Conservation (phyloP, 2,329 filamentous ascomycete species). For the Beauveria bassiana region DNA sequence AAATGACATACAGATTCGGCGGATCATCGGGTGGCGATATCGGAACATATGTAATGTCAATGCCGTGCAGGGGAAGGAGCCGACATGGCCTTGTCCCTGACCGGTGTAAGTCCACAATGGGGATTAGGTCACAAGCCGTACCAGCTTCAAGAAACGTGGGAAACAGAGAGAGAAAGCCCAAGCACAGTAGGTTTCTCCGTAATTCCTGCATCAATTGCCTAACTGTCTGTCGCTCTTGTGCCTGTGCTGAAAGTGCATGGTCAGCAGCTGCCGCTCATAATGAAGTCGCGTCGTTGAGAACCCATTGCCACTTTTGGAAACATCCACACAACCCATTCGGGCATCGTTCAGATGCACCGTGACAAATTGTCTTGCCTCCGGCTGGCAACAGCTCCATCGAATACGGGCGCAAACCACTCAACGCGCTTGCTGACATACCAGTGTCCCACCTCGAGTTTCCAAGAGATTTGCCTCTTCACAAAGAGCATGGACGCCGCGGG, state of each 20-base stretch:
- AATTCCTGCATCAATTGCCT: not conserved
- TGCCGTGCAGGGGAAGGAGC: not conserved
- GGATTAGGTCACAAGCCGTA: not conserved
- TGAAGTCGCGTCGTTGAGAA: not conserved
- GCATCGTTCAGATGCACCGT: too few relatives aligned
- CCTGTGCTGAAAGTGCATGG: not conserved
- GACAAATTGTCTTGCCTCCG: not conserved
- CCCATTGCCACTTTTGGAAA: not conserved
- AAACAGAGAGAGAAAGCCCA: not conserved
- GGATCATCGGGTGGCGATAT: not conserved
- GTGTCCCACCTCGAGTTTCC: not conserved
- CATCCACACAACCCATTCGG: not conserved
- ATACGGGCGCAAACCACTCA: not conserved
- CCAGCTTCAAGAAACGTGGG: not conserved
- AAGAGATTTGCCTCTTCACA: not conserved
- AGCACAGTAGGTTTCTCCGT: not conserved
- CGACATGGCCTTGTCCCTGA: not conserved
- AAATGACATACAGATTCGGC: not conserved
- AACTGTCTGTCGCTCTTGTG: not conserved
- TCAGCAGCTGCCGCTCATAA: too few relatives aligned
- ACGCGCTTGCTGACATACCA: not conserved
- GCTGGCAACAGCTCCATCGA: not conserved
- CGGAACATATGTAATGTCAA: not conserved
- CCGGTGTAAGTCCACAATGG: not conserved
- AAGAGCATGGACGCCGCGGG: not conserved